phyloP scores from a whole-genome alignment of 495 filamentous ascomycete genomes.

The Penicillium arizonense region DNA sequence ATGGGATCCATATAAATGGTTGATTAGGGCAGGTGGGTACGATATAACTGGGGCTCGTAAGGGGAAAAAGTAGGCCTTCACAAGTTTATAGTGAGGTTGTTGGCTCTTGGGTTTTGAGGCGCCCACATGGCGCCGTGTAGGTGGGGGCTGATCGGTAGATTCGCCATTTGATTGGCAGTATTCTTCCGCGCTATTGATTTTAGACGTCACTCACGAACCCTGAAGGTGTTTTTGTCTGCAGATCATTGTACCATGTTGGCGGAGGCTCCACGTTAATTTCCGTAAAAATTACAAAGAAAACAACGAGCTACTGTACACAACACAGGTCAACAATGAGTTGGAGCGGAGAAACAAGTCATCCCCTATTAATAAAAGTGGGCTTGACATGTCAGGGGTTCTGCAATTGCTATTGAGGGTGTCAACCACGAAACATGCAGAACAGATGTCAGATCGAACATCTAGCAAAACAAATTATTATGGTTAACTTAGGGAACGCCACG shows the following conservation, averaged over 20 bases:
- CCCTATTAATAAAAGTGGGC: too few species aligned
- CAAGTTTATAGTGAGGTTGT: background rate
- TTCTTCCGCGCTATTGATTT: background rate
- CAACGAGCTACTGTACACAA: background rate
- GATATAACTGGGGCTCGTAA: background rate
- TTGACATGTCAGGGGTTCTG: too few species aligned
- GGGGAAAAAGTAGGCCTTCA: background rate
- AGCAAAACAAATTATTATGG: conserved; percentile 2
- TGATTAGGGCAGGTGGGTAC: background rate
- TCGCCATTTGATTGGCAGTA: background rate
- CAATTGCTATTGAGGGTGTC: too few species aligned
- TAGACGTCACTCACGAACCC: background rate
- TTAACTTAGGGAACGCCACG: background rate
- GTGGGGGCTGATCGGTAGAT: background rate
- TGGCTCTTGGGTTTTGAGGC: too few species aligned
- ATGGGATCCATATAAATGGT: background rate
- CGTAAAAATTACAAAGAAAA: background rate
- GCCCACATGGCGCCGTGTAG: background rate
- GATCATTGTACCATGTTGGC: conserved; percentile 2
- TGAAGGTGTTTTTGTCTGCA: background rate
- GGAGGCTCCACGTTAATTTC: conserved; percentile 6
- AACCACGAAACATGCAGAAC: too few species aligned
- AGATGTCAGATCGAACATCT: background rate
- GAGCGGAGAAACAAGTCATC: background rate
- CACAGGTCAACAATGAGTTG: background rate